Percentiles rank a stretch among this genome's conserved stretches.
Conservation (phyloP, 2,329 filamentous ascomycete genomes). For the Alternaria brassicae region DNA sequence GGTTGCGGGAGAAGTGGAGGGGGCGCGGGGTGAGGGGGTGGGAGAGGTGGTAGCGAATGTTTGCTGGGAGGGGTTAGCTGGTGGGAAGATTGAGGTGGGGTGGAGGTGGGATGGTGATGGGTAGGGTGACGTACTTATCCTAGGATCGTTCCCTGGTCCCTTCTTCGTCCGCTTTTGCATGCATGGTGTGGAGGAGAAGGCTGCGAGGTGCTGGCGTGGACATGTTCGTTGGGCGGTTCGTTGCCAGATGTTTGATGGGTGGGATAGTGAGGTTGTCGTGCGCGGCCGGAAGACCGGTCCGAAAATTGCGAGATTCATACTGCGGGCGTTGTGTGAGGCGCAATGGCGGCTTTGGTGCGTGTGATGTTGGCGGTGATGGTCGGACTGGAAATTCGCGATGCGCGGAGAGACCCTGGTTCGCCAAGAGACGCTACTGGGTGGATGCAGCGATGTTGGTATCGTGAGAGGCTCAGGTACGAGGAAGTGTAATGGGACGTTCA, state of each 20-base stretch:
- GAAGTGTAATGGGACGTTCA: no score
- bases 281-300: constrained; percentile 33
- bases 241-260: constrained; percentile 14
- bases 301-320: constrained; percentile 39
- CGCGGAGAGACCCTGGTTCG: background rate
- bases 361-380: background rate
- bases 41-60: constrained; percentile 74
- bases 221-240: constrained; percentile 19
- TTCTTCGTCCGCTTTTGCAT: constrained; percentile 39
- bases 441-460: no score
- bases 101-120: background rate
- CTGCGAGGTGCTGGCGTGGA: constrained; percentile 17
- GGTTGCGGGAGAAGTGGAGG: constrained; percentile 85
- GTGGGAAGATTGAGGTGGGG: no score
- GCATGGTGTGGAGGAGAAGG: constrained; percentile 42
- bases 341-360: background rate
- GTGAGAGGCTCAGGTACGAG: no score
- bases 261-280: constrained; percentile 16
- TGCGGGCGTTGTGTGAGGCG: background rate
- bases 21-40: constrained; percentile 75
- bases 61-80: constrained; percentile 10
- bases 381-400: background rate
- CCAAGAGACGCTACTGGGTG: background rate
- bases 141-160: constrained; percentile 32
- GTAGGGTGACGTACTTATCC: constrained; percentile 44